Evolutionary conservation across 768 basidiomycete species (phyloP), one percentile per base, ranked within the genome.

Genomic region (Termitomyces sp.): DNA sequence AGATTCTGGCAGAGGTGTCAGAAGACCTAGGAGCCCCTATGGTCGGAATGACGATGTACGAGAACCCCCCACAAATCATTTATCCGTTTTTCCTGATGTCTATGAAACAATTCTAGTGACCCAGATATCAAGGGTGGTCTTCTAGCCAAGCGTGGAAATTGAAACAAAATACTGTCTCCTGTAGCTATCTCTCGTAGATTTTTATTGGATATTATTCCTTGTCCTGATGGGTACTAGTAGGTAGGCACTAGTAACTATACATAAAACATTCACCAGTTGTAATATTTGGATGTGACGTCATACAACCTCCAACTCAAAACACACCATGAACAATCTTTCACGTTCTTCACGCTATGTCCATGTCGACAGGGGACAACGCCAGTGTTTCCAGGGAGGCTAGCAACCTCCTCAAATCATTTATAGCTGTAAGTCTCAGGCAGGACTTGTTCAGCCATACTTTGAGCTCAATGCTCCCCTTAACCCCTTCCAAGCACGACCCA

Each of bases 1-100:
- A 91, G 66, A 79, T 94, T 41, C 81, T 98, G 41, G 94, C 94
- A 20, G 94, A 98, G 73, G 85, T 92, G 13, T 94, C 91, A 16
- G 88, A 91, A 66, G 77, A 92, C 70, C 69, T 98, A 29, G 94
- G 94, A 18, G 76, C 83, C 44, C 85, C 94, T n/a, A 98, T 98
- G 94, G 91, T 94, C 48, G 94, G 94, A 39, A 75, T 95, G 56
- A 88, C 85, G 9, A 94, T 94, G 91, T 91, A 64, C 68, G 88
- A 73, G n/a, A 22, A 39, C 9, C 15, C n/a, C 18, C 16, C n/a
- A 6, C 6, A 44, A 48, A 41, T 29, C 27, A 22, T 15, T 39
- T 49, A 29, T 40, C n/a, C 31, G 58, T 35, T 41, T 42, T 33
- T 25, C 22, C 29, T 54, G 25, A 23, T 38, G 3, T 15, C 50